A percentile compares a stretch with the other conserved stretches of the same genome.
phyloP scores from a whole-genome alignment of 1,284 basidiomycete genomes.

The Microbotryum violaceum region DNA sequence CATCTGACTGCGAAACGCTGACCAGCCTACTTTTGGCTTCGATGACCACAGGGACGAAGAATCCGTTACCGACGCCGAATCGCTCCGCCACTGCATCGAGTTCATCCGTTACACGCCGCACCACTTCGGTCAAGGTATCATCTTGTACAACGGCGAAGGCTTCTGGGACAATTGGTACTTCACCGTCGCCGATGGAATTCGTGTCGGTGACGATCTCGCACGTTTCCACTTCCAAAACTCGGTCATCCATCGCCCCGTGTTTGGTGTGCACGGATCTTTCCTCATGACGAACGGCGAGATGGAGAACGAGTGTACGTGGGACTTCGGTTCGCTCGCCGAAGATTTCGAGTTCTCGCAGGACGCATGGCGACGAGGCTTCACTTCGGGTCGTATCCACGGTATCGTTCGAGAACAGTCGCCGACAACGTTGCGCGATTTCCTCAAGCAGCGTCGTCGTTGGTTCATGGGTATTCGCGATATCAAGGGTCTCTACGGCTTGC shows the following conservation, averaged over 20 bases:
- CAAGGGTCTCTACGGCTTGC: constrained; percentile 41
- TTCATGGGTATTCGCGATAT: constrained; percentile 41
- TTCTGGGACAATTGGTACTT: constrained; percentile 46
- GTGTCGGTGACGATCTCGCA: constrained; percentile 44
- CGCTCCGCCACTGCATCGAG: constrained; percentile 42
- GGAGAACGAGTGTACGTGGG: constrained; percentile 44
- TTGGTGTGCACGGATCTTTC: constrained; percentile 45
- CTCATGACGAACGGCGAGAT: constrained; percentile 44
- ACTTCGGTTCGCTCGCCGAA: constrained; percentile 40
- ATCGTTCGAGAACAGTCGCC: constrained; percentile 44
- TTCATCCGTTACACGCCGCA: constrained; percentile 44
- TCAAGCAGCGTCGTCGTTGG: constrained; percentile 45
- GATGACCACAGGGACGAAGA: constrained; percentile 41
- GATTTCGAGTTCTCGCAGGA: constrained; percentile 46
- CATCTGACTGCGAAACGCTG: background rate
- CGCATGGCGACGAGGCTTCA: constrained; percentile 43
- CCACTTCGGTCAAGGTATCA: constrained; percentile 45
- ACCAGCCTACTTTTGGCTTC: background rate
- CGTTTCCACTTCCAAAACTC: constrained; percentile 44
- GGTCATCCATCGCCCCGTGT: constrained; percentile 43
- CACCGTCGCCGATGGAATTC: constrained; percentile 44
- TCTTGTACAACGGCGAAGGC: constrained; percentile 44
- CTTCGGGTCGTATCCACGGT: constrained; percentile 43
- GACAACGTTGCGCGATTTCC: constrained; percentile 41
- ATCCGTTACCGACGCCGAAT: constrained; percentile 44